Base-by-base conservation (phyloP, 2,329 filamentous ascomycete genomes). In the Cryphonectria parasitica region DNA sequence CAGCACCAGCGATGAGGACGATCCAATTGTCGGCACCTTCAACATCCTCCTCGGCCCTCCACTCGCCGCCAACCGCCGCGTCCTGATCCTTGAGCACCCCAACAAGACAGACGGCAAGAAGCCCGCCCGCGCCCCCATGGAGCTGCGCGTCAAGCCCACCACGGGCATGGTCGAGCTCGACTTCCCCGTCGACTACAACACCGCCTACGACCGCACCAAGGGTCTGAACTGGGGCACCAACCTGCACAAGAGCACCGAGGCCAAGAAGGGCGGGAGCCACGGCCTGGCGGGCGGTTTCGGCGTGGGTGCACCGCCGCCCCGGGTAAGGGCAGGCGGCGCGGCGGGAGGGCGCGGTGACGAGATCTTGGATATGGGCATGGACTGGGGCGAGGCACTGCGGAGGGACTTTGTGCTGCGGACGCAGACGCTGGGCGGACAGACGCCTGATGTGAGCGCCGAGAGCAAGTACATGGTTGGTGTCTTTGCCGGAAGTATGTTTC, bases 111-210 rank as follows among this genome's bases (percentile, higher is more conserved):
- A 89, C 70, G 84, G 88, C 56, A 87, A 91, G 73, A 78, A 81
- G 15, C 77, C 81, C 63, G 80, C 78, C 67, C 75, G 79, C 67
- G 85, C 88, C 31, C 92, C 95, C 15, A 84, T 88, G 22, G 89
- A 92, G 76, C 84, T 98, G 76, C 93, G 95, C 75, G 84, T 97
- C 79, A 99, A 98, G 83, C 88, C 91, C 19, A 83, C 87, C 69
- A 89, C 92, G 0, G 95, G 95, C 69, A 92, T 98, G 82, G 85
- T 98, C 69, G 96, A 99, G 82, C 86, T 98, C 67, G 96, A 99
- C 79, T 87, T 98, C n/a, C 93, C 94, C 5, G 85, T 98, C 75
- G 89, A 90, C 83, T 90, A 90, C 73, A 84, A 85, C 69, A 80
- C 80, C 71, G 91, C 93, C 77, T 98, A 97, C 84, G 94, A 98